Base-by-base conservation (phyloP, 176 grass and related monocot genomes). In the Juncus inflexus region DNA sequence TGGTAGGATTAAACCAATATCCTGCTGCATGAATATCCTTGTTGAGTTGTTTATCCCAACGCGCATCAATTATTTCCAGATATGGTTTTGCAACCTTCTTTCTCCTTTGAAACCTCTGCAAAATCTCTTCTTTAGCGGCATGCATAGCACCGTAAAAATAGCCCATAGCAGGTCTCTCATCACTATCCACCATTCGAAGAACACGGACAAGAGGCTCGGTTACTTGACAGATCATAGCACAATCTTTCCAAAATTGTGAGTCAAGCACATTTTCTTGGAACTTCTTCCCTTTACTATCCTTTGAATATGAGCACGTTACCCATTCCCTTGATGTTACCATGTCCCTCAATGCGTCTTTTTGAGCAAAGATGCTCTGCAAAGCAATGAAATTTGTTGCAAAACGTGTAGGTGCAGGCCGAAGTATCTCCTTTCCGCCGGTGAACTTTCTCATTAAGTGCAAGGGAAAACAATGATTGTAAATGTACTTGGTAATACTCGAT, bases 381-480 rank as follows among this genome's bases (percentile, higher is more conserved):
- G 61, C 36, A 41, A 65, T 42, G n/a, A 65, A 65, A 45, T 65
- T 65, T 19, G 61, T 65, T 12, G 61, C 61, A 65, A 65, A 65
- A 4, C 35, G 61, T 28, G 19, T 28, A 28, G 19, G 19, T 28
- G 19, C 19, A 28, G 19, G 19, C 19, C 19, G 19, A 28, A 65
- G 37, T 65, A 65, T 65, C 11, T 65, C 35, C 36, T 28, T 28
- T 28, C 19, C 19, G 19, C 19, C 19, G 19, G 19, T 28, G 19
- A 28, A 28, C 19, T 28, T 14, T 40, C 62, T 65, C 62, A 65
- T 65, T 11, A 65, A 8, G n/a, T 65, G 41, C 12, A 45, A 45
- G 15, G 5, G 62, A 65, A 35, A 65, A 4, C 37, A 65, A 11
- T 65, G 62, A 15, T 65, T 65, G 37, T 65, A 65, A 40, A 65